Evolutionary conservation across 768 basidiomycete genomes (phyloP).

Genomic region (Galerina marginata): DNA sequence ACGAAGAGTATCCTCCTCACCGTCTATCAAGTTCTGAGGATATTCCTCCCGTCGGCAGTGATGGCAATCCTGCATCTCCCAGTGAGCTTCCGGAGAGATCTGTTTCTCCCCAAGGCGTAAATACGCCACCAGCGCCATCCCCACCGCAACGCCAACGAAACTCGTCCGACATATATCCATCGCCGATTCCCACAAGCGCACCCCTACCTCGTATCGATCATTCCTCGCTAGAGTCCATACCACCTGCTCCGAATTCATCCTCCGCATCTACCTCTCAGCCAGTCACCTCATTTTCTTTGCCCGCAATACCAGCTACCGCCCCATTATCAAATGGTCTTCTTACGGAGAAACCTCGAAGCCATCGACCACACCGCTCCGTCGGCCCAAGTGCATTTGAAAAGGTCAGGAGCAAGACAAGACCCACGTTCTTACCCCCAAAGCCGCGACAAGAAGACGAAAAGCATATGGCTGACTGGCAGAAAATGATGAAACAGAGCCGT

Average conservation of each 20-base stretch:
- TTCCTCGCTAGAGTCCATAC: constrained; percentile 14
- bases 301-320: constrained; percentile 17
- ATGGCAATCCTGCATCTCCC: constrained; percentile 2
- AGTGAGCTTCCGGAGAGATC: not conserved
- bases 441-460: constrained; percentile 75
- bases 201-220: constrained; percentile 9
- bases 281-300: constrained; percentile 13
- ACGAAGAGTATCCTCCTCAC: constrained; percentile 23
- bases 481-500: constrained; percentile 87
- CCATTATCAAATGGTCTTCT: constrained; percentile 21
- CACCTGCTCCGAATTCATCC: constrained; percentile 17
- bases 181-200: constrained; percentile 17
- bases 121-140: constrained; percentile 4
- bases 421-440: constrained; percentile 86
- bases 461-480: constrained; percentile 85
- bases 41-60: constrained; percentile 6
- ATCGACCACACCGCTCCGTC: constrained; percentile 54
- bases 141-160: not conserved
- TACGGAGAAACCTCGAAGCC: constrained; percentile 36
- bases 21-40: constrained; percentile 14
- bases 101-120: not conserved
- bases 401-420: constrained; percentile 85
- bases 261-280: constrained; percentile 12
- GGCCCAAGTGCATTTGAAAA: constrained; percentile 80
- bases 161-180: constrained; percentile 2